A percentile compares a stretch with the other conserved stretches of the same genome.
phyloP scores from a whole-genome alignment of 208 protist genomes.

The Wallacemonas sp. region DNA sequence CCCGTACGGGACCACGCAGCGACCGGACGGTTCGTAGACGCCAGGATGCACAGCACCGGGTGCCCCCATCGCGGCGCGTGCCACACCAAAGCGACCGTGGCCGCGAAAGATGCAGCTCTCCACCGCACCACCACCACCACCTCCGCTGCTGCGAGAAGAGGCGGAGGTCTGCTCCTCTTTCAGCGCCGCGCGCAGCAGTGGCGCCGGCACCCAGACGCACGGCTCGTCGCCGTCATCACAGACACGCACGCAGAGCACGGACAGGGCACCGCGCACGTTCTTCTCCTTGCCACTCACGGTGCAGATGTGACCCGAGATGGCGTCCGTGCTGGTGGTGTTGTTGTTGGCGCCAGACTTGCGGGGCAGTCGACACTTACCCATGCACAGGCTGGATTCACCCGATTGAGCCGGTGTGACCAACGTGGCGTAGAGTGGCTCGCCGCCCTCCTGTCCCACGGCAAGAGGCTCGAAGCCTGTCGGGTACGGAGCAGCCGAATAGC shows the following conservation, averaged over 20 bases:
- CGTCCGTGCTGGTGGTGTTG: too few relatives aligned
- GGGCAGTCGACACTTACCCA: conserved; percentile 42
- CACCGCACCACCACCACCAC: too few relatives aligned
- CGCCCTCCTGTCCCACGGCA: conserved; percentile 31
- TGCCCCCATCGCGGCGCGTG: conserved; percentile 35
- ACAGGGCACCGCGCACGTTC: conserved; percentile 22
- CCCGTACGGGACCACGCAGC: conserved; percentile 60
- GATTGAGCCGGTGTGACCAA: conserved; percentile 3
- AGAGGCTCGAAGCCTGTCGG: conserved; percentile 36
- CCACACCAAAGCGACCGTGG: conserved; percentile 37
- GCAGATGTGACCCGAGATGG: conserved; percentile 25
- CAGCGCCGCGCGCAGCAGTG: conserved; percentile 10
- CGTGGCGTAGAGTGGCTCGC: conserved; percentile 41
- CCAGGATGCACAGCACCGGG: conserved; percentile 35
- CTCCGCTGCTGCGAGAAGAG: background rate
- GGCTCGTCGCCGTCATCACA: background rate
- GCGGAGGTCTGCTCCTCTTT: background rate
- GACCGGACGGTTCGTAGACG: conserved; percentile 41
- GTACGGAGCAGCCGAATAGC: conserved; percentile 31
- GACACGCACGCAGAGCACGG: conserved; percentile 47
- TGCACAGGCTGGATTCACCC: conserved; percentile 19
- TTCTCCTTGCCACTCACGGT: conserved; percentile 32
- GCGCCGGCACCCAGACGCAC: conserved; percentile 38
- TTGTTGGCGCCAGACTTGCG: too few relatives aligned
- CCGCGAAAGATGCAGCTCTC: conserved; percentile 18